phyloP scores from a whole-genome alignment of 768 basidiomycete genomes.

The Aureoboletus auriporus region DNA sequence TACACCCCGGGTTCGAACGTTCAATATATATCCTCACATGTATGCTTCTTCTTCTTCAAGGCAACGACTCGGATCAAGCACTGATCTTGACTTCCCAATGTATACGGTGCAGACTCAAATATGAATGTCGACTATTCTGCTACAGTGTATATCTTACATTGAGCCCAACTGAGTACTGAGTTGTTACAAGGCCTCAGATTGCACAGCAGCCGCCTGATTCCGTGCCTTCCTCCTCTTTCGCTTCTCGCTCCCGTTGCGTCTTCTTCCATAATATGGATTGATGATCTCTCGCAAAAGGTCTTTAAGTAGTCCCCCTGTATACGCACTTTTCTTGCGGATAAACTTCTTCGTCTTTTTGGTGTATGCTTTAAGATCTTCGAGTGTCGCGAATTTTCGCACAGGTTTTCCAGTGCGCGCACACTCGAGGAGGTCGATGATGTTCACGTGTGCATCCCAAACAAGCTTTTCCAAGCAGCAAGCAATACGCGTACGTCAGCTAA shows the following conservation, averaged over 20 bases:
- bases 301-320: constrained; percentile 28
- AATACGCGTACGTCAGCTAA: not conserved
- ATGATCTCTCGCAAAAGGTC: constrained; percentile 29
- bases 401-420: constrained; percentile 3
- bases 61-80: too few relatives aligned
- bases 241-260: constrained; percentile 19
- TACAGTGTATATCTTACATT: too few relatives aligned
- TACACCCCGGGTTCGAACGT: too few relatives aligned
- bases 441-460: constrained; percentile 30
- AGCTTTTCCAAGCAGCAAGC: not conserved
- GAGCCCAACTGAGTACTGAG: too few relatives aligned
- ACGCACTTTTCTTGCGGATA: constrained; percentile 28
- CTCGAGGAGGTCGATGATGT: constrained; percentile 33
- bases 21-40: too few relatives aligned
- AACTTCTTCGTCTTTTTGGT: constrained; percentile 15
- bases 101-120: too few relatives aligned
- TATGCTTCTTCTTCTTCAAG: too few relatives aligned
- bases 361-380: constrained; percentile 24
- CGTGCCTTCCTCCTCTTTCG: constrained; percentile 12
- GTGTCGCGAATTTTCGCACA: constrained; percentile 22
- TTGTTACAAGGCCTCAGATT: not conserved
- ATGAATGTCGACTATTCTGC: too few relatives aligned
- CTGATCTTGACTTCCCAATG: too few relatives aligned
- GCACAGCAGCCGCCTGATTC: not conserved
- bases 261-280: constrained; percentile 10